Percentiles rank a stretch among this genome's conserved stretches.
These are phyloP conservation scores for Aureococcus anophagefferens DNA, from an alignment of 108 stramenopile genomes.

Conservation along the genomic window DNA sequence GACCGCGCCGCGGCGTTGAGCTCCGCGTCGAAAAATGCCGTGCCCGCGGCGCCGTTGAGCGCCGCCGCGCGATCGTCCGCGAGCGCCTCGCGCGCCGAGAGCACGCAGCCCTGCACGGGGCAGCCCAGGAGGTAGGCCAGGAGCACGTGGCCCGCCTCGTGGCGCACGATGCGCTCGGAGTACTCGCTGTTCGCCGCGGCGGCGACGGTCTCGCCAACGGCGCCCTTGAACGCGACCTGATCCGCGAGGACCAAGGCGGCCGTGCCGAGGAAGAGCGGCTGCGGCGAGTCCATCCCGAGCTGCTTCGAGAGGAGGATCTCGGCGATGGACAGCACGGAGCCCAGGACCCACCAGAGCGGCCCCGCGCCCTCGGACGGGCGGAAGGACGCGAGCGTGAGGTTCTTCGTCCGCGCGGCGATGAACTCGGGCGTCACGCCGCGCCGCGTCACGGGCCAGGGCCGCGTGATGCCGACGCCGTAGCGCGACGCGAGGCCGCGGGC, in stretches of 20 bases:
- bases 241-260: conserved; percentile 47
- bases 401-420: neutral
- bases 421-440: neutral
- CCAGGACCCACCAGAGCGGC: neutral
- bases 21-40: conserved; percentile 72
- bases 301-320: neutral
- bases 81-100: conserved; percentile 66
- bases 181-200: conserved; percentile 49
- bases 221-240: conserved; percentile 58
- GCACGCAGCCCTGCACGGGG: conserved; percentile 77
- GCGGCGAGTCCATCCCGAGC: conserved; percentile 6
- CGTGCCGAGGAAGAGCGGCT: conserved; percentile 45
- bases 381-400: neutral
- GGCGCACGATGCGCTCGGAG: conserved; percentile 59
- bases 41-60: conserved; percentile 61
- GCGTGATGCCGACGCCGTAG: neutral
- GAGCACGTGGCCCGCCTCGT: conserved; percentile 88
- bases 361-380: no score
- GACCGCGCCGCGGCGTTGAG: conserved; percentile 58
- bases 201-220: conserved; percentile 56
- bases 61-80: conserved; percentile 47
- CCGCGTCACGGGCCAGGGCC: neutral
- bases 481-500: neutral
- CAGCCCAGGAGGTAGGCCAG: conserved; percentile 83
- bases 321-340: neutral